Evolutionary conservation across 148 eudicot genomes (phyloP), one percentile per base, ranked within the genome.

Genomic region (Rhododendron ferrugineum): DNA sequence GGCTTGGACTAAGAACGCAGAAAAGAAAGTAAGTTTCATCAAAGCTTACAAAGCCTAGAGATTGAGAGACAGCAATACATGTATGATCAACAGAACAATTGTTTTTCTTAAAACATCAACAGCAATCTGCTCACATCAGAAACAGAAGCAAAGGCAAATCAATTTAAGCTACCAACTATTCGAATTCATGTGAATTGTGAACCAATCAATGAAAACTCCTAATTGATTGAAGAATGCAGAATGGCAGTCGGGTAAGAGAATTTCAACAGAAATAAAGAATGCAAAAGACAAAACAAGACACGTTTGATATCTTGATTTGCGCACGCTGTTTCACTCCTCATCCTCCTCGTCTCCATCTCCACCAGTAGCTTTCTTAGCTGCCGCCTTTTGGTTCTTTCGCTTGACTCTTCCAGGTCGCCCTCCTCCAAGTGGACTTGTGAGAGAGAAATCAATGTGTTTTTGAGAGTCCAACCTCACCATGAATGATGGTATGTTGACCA

Each of bases 391-490:
- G 76, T 85, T 85, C 82, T 47, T 85, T 78, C 82, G 49, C 56
- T 85, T 77, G 40, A 78, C 82, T 85, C 82, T 85, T 85, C 82
- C 86, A 5, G 82, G 86, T 15, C 86, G 86, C 3, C 82, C 82
- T 14, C 82, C 86, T 40, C 86, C 86, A 42, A 77, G 81, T 1
- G 82, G 82, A 77, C 82, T 85, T 16, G 86, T 78, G 62, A 84
- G 85, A 7, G 85, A 84, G 85, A 84, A 84, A 84, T 84, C 85
- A 52, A 84, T 75, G 85, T 84, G 82, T 44, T 85, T 85, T 47
- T 84, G 85, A 28, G 85, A 84, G 37, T 84, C 85, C 79, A 84
- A 66, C 85, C 85, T 75, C 85, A 84, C 85, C 85, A 84, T 84
- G 50, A 84, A 84, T 28, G 85, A 84, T 7, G 85, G 6, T 34